phyloP scores from a whole-genome alignment of 768 basidiomycete species.

The Rhodotorula kratochvilovae region DNA sequence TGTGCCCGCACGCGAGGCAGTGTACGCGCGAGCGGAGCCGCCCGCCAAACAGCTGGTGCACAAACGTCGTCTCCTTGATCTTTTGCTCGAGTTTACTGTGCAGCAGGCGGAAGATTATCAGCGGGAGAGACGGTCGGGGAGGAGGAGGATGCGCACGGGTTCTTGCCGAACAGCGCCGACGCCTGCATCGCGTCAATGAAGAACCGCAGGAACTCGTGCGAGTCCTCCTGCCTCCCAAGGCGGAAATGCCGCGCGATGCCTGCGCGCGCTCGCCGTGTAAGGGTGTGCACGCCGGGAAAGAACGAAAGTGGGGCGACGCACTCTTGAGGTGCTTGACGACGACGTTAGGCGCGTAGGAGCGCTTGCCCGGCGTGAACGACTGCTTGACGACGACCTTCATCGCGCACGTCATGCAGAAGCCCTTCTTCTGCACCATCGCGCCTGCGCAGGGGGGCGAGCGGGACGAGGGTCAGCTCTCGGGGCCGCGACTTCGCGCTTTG shows the following conservation, averaged over 20 bases:
- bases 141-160: conserved; percentile 4
- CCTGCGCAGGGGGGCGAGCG: background rate
- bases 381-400: conserved; percentile 59
- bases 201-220: conserved; percentile 95
- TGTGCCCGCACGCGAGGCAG: conserved; percentile 72
- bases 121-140: conserved; percentile 53
- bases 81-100: conserved; percentile 30
- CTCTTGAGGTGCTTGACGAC: conserved; percentile 69
- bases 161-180: conserved; percentile 67
- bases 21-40: conserved; percentile 82
- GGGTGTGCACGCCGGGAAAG: background rate
- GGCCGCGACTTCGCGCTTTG: no score
- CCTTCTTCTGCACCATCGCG: conserved; percentile 20
- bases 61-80: conserved; percentile 76
- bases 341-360: conserved; percentile 60
- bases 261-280: conserved; percentile 45
- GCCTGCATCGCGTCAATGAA: conserved; percentile 86
- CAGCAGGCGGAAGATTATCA: no score
- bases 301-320: conserved; percentile 47
- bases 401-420: conserved; percentile 76
- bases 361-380: conserved; percentile 52
- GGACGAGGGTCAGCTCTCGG: background rate
- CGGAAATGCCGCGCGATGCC: conserved; percentile 88
- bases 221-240: conserved; percentile 89
- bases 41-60: conserved; percentile 91